Conservation (phyloP, 2,329 filamentous ascomycete species). For the Scedosporium boydii region DNA sequence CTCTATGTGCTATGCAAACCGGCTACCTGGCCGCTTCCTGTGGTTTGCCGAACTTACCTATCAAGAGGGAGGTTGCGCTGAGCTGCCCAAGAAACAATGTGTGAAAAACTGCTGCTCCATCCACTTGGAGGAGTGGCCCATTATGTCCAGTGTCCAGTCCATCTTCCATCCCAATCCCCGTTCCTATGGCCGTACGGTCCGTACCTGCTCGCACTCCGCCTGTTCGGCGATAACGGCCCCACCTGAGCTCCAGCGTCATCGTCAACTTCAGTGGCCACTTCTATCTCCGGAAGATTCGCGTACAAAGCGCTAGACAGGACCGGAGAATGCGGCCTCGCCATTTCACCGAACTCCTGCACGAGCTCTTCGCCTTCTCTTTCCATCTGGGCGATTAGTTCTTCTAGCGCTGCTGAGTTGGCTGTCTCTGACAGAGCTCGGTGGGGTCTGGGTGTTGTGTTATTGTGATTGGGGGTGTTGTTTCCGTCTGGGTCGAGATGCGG, state of each 20-base stretch:
- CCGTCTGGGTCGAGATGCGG: too few relatives aligned
- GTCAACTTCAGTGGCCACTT: not conserved
- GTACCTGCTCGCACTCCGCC: not conserved
- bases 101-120: too few relatives aligned
- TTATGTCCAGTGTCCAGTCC: not conserved
- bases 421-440: too few relatives aligned
- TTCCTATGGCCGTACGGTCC: not conserved
- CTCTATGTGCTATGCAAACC: too few relatives aligned
- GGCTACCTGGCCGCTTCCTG: too few relatives aligned
- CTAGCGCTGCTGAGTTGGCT: not conserved
- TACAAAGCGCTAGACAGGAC: not conserved
- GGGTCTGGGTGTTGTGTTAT: too few relatives aligned
- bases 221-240: not conserved
- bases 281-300: not conserved
- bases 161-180: not conserved
- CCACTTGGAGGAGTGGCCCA: too few relatives aligned
- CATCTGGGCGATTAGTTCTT: not conserved
- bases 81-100: too few relatives aligned
- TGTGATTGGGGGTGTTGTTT: too few relatives aligned
- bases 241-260: not conserved
- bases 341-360: not conserved
- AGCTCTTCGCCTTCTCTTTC: not conserved
- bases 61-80: too few relatives aligned
- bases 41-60: too few relatives aligned
- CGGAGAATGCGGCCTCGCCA: not conserved